Evolutionary conservation across 306 rosid genomes (phyloP).

Genomic region (Aeschynomene evenia): DNA sequence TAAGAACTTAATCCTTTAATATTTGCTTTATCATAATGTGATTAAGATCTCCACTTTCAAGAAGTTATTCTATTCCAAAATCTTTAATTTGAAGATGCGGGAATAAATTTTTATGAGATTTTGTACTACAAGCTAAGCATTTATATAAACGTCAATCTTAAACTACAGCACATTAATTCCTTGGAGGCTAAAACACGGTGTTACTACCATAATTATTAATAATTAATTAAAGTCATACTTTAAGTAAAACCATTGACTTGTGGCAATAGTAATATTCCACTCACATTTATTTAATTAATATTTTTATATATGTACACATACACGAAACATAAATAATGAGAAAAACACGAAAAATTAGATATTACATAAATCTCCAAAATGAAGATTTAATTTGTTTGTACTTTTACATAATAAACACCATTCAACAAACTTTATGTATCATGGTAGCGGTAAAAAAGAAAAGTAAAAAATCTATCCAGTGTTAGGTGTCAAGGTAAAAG

Average conservation of each 20-base stretch:
- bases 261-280: background rate
- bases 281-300: slow-evolving; percentile 3
- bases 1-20: background rate
- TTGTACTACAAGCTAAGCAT: background rate
- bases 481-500: slow-evolving; percentile 28
- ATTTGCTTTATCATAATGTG: background rate
- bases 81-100: background rate
- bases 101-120: background rate
- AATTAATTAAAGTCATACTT: background rate
- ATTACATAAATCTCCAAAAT: slow-evolving; percentile 2
- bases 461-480: background rate
- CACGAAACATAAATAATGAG: background rate
- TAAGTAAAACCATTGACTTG: background rate
- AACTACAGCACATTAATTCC: background rate
- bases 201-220: background rate
- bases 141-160: background rate
- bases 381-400: slow-evolving; percentile 1
- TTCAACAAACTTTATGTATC: slow-evolving; percentile 36
- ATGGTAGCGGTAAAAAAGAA: slow-evolving; percentile 27
- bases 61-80: background rate
- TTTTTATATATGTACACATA: background rate
- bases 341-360: background rate
- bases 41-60: background rate
- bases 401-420: slow-evolving; percentile 32
- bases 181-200: background rate